Evolutionary conservation across 441 rosid species (phyloP), one percentile per base, ranked within the genome.

Genomic region (Omphalea diandra): DNA sequence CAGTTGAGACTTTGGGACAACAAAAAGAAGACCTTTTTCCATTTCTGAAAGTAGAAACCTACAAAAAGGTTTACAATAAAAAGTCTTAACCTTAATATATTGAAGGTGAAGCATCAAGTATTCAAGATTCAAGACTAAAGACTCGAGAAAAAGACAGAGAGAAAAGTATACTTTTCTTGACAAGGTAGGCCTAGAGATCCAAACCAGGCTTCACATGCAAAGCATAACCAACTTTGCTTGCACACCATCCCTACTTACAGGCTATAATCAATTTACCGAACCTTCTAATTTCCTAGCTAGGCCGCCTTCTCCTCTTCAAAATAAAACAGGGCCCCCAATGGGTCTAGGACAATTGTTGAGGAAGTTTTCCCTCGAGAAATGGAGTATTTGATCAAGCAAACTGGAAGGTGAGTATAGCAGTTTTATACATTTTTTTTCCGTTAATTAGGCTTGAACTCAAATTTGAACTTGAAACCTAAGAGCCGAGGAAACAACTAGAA

Each of bases 151-250:
- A 12, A n/a, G n/a, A n/a, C n/a, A n/a, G n/a, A 53, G 44, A 18
- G 22, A 24, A 73, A 79, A 77, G 65, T 55, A 81, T 82, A 56
- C 85, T 69, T 83, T 73, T 17, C 86, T 79, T 79, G 76, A 64
- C 35, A 55, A 47, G 41, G 8, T 17, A 18, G 46, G 38, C 43
- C 68, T 40, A 49, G 53, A 69, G 63, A 58, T 38, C 63, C 75
- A 22, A 76, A 68, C 46, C 79, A 74, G 69, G 54, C 77, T 72
- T 73, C 70, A 77, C 80, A 78, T 80, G 83, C 84, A 83, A 83
- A 79, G 86, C 70, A 83, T 76, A 72, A 61, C 38, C 32, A 67
- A 63, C 76, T 63, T 83, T 80, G 73, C 81, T 68, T 81, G 83
- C 69, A 56, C 36, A 18, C 50, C 33, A 56, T 47, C 22, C 50